phyloP scores from a whole-genome alignment of 768 basidiomycete species.

The Pleurotus pulmonarius region DNA sequence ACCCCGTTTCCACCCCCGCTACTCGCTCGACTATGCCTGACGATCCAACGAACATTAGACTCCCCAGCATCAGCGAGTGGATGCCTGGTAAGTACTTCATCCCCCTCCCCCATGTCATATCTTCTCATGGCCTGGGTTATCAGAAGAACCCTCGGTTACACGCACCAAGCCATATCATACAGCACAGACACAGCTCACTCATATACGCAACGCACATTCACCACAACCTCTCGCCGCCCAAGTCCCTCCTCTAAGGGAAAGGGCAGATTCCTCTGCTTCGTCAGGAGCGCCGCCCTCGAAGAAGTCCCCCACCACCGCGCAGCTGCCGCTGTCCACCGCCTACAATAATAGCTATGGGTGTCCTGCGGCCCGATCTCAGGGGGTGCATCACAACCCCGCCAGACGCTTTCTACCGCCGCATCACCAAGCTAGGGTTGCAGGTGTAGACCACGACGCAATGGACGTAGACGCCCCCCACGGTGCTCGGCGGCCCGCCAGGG shows the following conservation, averaged over 20 bases:
- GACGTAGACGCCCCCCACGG: background rate
- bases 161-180: background rate
- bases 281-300: no score
- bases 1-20: background rate
- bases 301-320: background rate
- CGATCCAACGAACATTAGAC: background rate
- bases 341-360: background rate
- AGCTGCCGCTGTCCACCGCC: background rate
- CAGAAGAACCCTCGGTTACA: background rate
- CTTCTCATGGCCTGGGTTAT: background rate
- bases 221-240: no score
- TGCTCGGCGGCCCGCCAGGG: background rate
- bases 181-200: no score
- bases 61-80: constrained; percentile 7
- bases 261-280: no score
- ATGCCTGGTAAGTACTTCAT: background rate
- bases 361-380: no score
- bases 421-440: background rate
- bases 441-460: background rate
- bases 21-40: background rate
- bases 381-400: no score
- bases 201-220: no score
- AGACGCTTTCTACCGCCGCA: background rate
- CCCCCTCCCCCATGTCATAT: background rate
- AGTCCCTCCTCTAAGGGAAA: no score